A percentile compares a stretch with the other conserved stretches of the same genome.
Conservation (phyloP, 1,284 basidiomycete genomes). For the Caloboletus firmus region DNA sequence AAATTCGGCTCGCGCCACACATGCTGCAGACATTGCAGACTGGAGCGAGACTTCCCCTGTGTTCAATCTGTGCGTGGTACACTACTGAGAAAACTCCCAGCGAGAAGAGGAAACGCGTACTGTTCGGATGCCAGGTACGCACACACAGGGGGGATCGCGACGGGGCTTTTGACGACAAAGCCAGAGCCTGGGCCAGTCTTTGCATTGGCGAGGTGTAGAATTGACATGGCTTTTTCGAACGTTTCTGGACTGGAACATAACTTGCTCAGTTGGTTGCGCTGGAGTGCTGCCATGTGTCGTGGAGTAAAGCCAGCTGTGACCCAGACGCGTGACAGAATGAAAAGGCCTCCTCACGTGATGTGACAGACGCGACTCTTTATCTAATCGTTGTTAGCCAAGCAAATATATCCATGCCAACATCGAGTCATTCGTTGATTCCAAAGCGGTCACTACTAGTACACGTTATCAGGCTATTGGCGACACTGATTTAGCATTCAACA, state of each 20-base stretch:
- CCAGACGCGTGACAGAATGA: neutral
- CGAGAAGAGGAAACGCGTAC: constrained; percentile 15
- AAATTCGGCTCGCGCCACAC: constrained; percentile 24
- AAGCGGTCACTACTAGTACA: neutral
- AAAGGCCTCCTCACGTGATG: neutral
- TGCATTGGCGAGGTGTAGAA: constrained; percentile 25
- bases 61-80: constrained; percentile 22
- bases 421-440: too few relatives aligned
- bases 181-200: constrained; percentile 32
- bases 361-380: constrained; percentile 5
- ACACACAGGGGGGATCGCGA: constrained; percentile 29
- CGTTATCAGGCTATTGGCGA: neutral
- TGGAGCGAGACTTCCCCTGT: constrained; percentile 29
- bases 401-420: too few relatives aligned
- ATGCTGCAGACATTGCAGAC: constrained; percentile 26
- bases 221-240: constrained; percentile 19
- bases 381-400: too few relatives aligned
- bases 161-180: constrained; percentile 23
- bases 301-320: too few relatives aligned
- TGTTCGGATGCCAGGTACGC: constrained; percentile 35
- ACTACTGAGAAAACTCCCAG: neutral
- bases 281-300: constrained; percentile 24
- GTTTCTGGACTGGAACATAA: constrained; percentile 27
- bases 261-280: constrained; percentile 17
- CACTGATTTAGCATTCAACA: neutral